phyloP scores from a whole-genome alignment of 176 grass and related monocot species.

The Musa beccarii region DNA sequence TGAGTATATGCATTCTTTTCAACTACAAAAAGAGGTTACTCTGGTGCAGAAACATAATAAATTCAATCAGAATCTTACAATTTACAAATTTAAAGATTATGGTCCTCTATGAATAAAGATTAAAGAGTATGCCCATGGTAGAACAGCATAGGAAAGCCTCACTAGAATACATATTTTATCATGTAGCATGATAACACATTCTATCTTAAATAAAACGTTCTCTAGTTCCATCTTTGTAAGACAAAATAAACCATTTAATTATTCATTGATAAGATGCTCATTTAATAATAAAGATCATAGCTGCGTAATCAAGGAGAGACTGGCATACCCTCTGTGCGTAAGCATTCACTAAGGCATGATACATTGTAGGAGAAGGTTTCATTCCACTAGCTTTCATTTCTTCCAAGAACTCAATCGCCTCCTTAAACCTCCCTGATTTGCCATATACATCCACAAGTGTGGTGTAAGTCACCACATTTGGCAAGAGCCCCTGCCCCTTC shows the following conservation, averaged over 20 bases:
- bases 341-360: slow-evolving; percentile 90
- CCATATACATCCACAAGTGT: slow-evolving; percentile 97
- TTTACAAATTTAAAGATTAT: neutral
- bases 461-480: slow-evolving; percentile 81
- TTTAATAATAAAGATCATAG: too few relatives aligned
- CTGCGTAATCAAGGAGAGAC: neutral
- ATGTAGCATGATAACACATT: too few relatives aligned
- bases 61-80: too few relatives aligned
- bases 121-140: neutral
- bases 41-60: neutral
- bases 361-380: slow-evolving; percentile 72
- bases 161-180: neutral
- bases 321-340: slow-evolving; percentile 75
- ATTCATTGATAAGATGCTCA: neutral
- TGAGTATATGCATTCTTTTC: too few relatives aligned
- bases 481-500: slow-evolving; percentile 64
- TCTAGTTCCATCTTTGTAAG: neutral
- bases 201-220: too few relatives aligned
- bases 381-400: slow-evolving; percentile 73
- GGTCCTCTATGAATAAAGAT: neutral
- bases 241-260: neutral
- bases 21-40: neutral
- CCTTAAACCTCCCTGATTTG: slow-evolving; percentile 66
- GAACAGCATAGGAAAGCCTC: neutral
- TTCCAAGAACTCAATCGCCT: slow-evolving; percentile 84